Conservation (phyloP, 495 filamentous ascomycete genomes). For the Penicillium pulvis region DNA sequence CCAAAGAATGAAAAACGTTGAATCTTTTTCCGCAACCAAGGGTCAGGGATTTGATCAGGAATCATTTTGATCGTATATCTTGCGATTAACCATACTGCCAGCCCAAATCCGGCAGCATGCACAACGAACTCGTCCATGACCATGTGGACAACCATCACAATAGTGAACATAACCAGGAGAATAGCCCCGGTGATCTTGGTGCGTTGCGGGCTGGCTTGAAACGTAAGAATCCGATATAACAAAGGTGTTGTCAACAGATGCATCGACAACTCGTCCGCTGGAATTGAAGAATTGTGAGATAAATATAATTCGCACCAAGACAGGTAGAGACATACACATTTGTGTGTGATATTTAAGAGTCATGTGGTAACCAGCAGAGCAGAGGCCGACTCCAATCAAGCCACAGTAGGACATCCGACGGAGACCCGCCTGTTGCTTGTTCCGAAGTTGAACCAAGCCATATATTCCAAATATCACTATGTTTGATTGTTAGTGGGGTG, state of each 20-base stretch:
- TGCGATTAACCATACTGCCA: slow-evolving; percentile 29
- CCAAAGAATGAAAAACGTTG: slow-evolving; percentile 25
- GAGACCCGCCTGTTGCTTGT: slow-evolving; percentile 15
- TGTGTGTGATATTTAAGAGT: slow-evolving; percentile 40
- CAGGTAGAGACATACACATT: slow-evolving; percentile 28
- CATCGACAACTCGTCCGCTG: slow-evolving; percentile 40
- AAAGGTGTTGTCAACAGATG: slow-evolving; percentile 38
- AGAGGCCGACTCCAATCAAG: slow-evolving; percentile 35
- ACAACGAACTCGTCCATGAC: slow-evolving; percentile 36
- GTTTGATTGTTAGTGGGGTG: background rate
- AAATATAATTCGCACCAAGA: background rate
- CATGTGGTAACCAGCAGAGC: slow-evolving; percentile 36
- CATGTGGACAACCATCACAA: slow-evolving; percentile 37
- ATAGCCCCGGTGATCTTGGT: slow-evolving; percentile 21
- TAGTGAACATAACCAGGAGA: slow-evolving; percentile 22
- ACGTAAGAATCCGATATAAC: slow-evolving; percentile 32
- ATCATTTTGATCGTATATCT: slow-evolving; percentile 26
- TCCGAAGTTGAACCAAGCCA: slow-evolving; percentile 25
- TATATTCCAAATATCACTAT: slow-evolving; percentile 31
- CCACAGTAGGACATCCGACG: slow-evolving; percentile 34
- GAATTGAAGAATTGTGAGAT: background rate
- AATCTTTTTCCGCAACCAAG: slow-evolving; percentile 16
- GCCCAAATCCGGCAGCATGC: slow-evolving; percentile 28
- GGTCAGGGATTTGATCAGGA: slow-evolving; percentile 20
- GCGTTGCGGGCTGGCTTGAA: slow-evolving; percentile 20